Conservation (phyloP, 768 basidiomycete species). For the Rhodotorula babjevae region DNA sequence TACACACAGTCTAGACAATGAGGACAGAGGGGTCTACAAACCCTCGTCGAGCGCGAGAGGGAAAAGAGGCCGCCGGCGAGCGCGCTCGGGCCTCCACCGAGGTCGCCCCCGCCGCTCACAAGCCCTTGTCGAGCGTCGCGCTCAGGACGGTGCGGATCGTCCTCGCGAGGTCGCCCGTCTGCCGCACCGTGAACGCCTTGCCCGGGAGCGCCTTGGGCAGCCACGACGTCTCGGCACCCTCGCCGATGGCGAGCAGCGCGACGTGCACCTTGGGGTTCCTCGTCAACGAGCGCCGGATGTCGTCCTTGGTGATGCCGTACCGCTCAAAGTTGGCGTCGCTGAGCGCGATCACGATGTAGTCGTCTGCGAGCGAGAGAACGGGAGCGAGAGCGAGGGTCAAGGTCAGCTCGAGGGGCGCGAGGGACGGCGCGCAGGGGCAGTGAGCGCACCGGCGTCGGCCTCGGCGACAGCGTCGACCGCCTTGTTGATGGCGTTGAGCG, state of each 20-base stretch:
- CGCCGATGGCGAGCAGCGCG: slow-evolving; percentile 28
- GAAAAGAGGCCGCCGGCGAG: too few species aligned
- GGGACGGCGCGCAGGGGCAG: too few species aligned
- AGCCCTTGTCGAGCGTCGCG: slow-evolving; percentile 11
- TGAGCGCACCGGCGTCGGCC: background rate
- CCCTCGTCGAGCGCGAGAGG: background rate
- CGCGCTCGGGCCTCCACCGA: too few species aligned
- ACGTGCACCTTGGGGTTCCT: slow-evolving; percentile 21
- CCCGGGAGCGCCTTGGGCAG: slow-evolving; percentile 24
- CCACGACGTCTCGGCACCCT: slow-evolving; percentile 30
- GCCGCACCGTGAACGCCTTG: slow-evolving; percentile 19
- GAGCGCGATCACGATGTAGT: slow-evolving; percentile 27
- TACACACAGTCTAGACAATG: background rate
- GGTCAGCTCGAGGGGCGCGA: background rate
- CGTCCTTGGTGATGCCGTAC: slow-evolving; percentile 11
- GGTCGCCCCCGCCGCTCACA: background rate
- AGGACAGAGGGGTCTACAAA: background rate
- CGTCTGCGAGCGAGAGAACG: slow-evolving; percentile 10
- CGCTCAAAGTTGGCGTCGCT: slow-evolving; percentile 21
- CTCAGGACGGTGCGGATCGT: slow-evolving; percentile 20
- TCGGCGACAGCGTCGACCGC: slow-evolving; percentile 1
- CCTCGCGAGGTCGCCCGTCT: slow-evolving; percentile 24
- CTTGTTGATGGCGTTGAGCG: slow-evolving; percentile 15
- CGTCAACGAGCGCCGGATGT: slow-evolving; percentile 1
- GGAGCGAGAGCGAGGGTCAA: background rate